phyloP scores from a whole-genome alignment of 805 yeast species.

The Nematodospora valgi region DNA sequence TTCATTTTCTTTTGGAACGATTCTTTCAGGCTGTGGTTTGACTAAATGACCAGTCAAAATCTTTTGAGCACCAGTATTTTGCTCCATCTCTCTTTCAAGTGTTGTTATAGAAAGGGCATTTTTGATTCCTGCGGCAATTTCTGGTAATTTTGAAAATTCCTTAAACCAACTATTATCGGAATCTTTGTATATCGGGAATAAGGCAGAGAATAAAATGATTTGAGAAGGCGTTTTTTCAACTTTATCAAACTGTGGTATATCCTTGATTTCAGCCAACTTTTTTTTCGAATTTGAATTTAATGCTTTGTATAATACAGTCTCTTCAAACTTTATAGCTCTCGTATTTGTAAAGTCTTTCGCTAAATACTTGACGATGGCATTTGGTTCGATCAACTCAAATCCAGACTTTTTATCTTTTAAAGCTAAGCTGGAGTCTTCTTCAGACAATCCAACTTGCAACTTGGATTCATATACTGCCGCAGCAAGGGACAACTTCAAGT shows the following conservation, averaged over 20 bases:
- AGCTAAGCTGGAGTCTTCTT: conserved; percentile 20
- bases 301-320: conserved; percentile 40
- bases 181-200: conserved; percentile 43
- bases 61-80: conserved; percentile 38
- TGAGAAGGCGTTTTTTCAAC: conserved; percentile 45
- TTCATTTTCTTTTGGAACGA: conserved; percentile 62
- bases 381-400: conserved; percentile 58
- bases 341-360: conserved; percentile 44
- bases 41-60: conserved; percentile 30
- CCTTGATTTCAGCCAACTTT: conserved; percentile 8
- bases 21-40: conserved; percentile 23
- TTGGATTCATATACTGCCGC: conserved; percentile 26
- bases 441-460: conserved; percentile 20
- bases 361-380: conserved; percentile 66
- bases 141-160: conserved; percentile 33
- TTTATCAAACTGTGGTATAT: conserved; percentile 7
- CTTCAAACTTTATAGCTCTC: conserved; percentile 39
- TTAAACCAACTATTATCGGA: conserved; percentile 36
- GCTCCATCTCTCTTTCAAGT: conserved; percentile 36
- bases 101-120: conserved; percentile 46
- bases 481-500: conserved; percentile 46
- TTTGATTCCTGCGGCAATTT: conserved; percentile 44
- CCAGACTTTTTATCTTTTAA: conserved; percentile 33
- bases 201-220: conserved; percentile 56
- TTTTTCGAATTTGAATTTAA: conserved; percentile 29